Percentiles rank a stretch among this genome's conserved stretches.
Evolutionary conservation across 2,329 filamentous ascomycete species (phyloP).

Genomic region (Ophiostoma ulmi): DNA sequence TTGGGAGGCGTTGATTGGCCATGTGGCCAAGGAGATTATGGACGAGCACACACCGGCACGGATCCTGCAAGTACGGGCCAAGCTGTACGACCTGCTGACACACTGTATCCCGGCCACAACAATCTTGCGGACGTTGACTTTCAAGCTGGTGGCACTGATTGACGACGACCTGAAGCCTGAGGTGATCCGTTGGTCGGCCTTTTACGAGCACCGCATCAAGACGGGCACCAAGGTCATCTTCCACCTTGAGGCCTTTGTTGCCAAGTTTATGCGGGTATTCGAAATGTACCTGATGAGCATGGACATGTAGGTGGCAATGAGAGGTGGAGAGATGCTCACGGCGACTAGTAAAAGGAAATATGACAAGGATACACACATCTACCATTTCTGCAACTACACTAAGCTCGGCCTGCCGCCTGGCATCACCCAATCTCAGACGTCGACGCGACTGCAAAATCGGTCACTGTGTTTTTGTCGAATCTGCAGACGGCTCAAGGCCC

Average conservation of each 20-base stretch:
- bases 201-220: conserved; percentile 93
- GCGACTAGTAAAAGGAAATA: not conserved
- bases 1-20: conserved; percentile 86
- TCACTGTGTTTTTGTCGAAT: not conserved
- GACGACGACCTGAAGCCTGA: conserved; percentile 88
- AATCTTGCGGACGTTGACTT: conserved; percentile 89
- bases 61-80: conserved; percentile 81
- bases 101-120: conserved; percentile 96
- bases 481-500: not conserved
- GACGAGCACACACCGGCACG: conserved; percentile 86
- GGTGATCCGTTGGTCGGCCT: conserved; percentile 91
- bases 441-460: not conserved
- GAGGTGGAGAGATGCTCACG: not conserved
- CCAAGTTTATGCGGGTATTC: conserved; percentile 94
- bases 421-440: not conserved
- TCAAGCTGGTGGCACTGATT: conserved; percentile 81
- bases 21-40: conserved; percentile 90
- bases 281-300: conserved; percentile 90
- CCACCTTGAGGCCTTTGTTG: conserved; percentile 95
- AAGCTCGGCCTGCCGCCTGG: not conserved
- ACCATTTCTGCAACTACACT: not conserved
- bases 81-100: conserved; percentile 94
- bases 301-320: conserved; percentile 49
- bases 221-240: conserved; percentile 95
- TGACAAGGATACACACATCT: not conserved